A percentile compares a stretch with the other conserved stretches of the same genome.
phyloP scores from a whole-genome alignment of 352 stramenopile species.

The Phytopythium mirpurense region DNA sequence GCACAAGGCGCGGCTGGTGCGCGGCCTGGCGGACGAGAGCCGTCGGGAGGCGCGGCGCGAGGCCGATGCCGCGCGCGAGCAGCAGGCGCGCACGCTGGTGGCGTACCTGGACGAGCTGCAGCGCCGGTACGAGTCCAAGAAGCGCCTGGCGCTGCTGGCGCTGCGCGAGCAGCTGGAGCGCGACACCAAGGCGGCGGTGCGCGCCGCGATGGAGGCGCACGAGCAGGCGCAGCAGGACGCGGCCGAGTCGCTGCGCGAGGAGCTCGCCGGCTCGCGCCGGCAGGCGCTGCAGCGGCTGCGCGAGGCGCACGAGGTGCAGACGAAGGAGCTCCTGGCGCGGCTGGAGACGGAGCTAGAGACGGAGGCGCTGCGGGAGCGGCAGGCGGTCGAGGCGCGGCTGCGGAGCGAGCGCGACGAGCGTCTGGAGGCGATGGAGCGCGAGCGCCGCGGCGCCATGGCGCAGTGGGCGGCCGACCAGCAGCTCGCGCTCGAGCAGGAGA shows the following conservation, averaged over 20 bases:
- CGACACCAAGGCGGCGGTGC: conserved; percentile 42
- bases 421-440: conserved; percentile 26
- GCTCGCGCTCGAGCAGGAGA: conserved; percentile 36
- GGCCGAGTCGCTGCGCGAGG: conserved; percentile 17
- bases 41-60: conserved; percentile 36
- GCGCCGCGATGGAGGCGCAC: conserved; percentile 34
- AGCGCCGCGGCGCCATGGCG: conserved; percentile 17
- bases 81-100: conserved; percentile 28
- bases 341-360: conserved; percentile 29
- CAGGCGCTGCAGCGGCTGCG: conserved; percentile 26
- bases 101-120: conserved; percentile 46
- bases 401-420: conserved; percentile 25
- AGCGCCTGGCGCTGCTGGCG: conserved; percentile 39
- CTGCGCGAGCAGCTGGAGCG: conserved; percentile 46
- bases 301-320: conserved; percentile 25
- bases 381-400: conserved; percentile 24
- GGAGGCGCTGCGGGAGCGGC: conserved; percentile 32
- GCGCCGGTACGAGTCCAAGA: conserved; percentile 62
- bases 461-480: conserved; percentile 43
- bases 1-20: conserved; percentile 27
- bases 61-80: conserved; percentile 17
- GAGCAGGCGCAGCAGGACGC: conserved; percentile 34
- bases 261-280: conserved; percentile 31
- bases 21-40: conserved; percentile 22
- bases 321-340: conserved; percentile 31